Base-by-base conservation (phyloP, 352 stramenopile genomes). In the Globisporangium middletonii region DNA sequence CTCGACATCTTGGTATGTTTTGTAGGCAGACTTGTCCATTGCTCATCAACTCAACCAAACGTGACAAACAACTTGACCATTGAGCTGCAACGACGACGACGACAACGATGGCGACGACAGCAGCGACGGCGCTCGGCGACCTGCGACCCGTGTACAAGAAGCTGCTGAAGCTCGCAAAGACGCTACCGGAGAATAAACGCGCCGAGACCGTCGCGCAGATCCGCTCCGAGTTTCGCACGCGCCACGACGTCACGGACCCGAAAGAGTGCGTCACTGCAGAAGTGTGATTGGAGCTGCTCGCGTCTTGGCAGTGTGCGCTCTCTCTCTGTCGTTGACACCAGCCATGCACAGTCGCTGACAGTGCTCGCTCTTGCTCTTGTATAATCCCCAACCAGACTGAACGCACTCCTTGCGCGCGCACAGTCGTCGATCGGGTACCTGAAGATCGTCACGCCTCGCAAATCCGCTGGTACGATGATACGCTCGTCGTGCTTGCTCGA, bases 111-210 rank as follows among this genome's bases (percentile, higher is more conserved):
- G 53, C 52, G 26, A 56, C 64, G 16, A 60, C 37, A 15, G 57
- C 64, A 5, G 45, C 58, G 19, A 59, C n/a, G 13, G 51, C 52
- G 58, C 46, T 57, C 37, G 44, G 67, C 28, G 76, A 86, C 64
- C 50, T 89, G 58, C 76, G 76, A n/a, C 75, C 80, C 46, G 59
- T 92, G 60, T 95, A 93, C 71, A 95, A 93, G 77, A 89, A 88
- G 71, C 69, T 95, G 54, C 67, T 95, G 67, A 69, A 74, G 42
- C 62, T 93, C 38, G 85, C 85, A 48, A 80, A 91, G 70, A 83
- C 69, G 55, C 72, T 93, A 42, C 83, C 85, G 30, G 79, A 79
- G 44, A 55, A 62, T 58, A 91, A 93, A 68, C 79, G 80, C 28
- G 69, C 82, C 49, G 28, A 62, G 33, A 87, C 79, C 26, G 26